phyloP scores from a whole-genome alignment of 2,329 filamentous ascomycete genomes.

The Ophiostoma ulmi region DNA sequence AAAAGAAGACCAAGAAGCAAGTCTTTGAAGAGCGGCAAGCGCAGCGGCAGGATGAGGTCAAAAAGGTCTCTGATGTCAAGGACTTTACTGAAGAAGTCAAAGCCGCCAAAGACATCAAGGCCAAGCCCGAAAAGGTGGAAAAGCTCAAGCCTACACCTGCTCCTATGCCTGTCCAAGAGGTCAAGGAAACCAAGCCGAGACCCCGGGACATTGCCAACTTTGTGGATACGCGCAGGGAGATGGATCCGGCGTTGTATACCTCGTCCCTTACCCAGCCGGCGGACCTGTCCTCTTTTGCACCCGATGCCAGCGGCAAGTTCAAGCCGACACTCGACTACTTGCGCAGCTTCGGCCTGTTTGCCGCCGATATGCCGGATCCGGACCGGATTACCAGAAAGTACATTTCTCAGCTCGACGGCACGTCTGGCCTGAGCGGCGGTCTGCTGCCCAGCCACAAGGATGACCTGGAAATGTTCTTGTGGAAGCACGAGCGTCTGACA shows the following conservation, averaged over 20 bases:
- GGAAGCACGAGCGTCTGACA: conserved; percentile 51
- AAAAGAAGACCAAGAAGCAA: conserved; percentile 75
- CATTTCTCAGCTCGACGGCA: conserved; percentile 1
- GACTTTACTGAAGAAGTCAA: conserved; percentile 21
- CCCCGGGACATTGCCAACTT: conserved; percentile 21
- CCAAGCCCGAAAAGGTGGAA: conserved; percentile 20
- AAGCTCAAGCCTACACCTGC: conserved; percentile 17
- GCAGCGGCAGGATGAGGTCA: conserved; percentile 10
- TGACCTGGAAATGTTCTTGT: conserved; percentile 52
- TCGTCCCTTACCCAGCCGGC: conserved; percentile 46
- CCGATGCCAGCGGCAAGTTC: conserved; percentile 35
- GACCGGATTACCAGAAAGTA: conserved; percentile 47
- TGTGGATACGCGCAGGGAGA: conserved; percentile 24
- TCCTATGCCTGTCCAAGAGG: neutral
- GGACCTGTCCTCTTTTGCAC: conserved; percentile 35
- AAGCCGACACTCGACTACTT: conserved; percentile 44
- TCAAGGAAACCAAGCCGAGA: conserved; percentile 17
- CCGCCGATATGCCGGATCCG: conserved; percentile 46
- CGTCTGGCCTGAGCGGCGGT: neutral
- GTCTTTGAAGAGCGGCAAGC: conserved; percentile 60
- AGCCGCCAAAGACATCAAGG: conserved; percentile 32
- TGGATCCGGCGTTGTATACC: conserved; percentile 41
- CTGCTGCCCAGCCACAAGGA: conserved; percentile 37
- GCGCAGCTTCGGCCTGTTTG: conserved; percentile 40
- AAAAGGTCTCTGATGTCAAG: conserved; percentile 28